A percentile compares a stretch with the other conserved stretches of the same genome.
These are phyloP conservation scores for Dysphania ambrosioides DNA, from an alignment of 148 eudicot species.

Conservation along the genomic window DNA sequence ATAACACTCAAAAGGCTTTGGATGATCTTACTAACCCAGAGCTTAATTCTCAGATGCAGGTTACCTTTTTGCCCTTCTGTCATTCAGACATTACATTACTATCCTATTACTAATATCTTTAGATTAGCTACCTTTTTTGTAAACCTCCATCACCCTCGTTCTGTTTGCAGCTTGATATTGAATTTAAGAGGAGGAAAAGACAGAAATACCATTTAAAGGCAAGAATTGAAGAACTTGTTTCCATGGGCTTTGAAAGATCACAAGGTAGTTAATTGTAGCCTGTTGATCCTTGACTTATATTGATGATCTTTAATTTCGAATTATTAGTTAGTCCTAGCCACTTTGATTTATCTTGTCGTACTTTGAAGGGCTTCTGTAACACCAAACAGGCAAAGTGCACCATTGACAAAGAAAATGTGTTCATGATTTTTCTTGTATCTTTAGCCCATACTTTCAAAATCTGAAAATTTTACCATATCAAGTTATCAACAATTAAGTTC, in stretches of 20 bases:
- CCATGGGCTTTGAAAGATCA: conserved; percentile 70
- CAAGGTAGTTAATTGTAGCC: conserved; percentile 36
- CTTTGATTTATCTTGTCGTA: background rate
- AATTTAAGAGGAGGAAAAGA: conserved; percentile 68
- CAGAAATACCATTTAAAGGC: conserved; percentile 33
- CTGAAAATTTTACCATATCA: background rate
- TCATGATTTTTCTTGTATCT: background rate
- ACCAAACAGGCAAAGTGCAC: background rate
- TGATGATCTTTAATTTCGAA: background rate
- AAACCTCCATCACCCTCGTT: conserved; percentile 5
- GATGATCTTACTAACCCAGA: conserved; percentile 88
- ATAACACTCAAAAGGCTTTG: conserved; percentile 71
- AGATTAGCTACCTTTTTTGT: background rate
- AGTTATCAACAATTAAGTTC: no score
- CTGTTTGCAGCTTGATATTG: conserved; percentile 59
- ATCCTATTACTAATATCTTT: background rate
- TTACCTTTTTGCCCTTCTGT: conserved; percentile 12
- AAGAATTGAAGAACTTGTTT: conserved; percentile 42
- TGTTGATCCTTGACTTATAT: background rate
- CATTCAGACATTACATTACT: no score
- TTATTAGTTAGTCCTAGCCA: background rate
- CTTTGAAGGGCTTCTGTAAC: background rate
- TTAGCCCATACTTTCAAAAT: background rate
- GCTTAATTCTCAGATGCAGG: conserved; percentile 68
- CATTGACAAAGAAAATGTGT: background rate